Base-by-base conservation (phyloP, 2,329 filamentous ascomycete species). In the Stemphylium beticola region DNA sequence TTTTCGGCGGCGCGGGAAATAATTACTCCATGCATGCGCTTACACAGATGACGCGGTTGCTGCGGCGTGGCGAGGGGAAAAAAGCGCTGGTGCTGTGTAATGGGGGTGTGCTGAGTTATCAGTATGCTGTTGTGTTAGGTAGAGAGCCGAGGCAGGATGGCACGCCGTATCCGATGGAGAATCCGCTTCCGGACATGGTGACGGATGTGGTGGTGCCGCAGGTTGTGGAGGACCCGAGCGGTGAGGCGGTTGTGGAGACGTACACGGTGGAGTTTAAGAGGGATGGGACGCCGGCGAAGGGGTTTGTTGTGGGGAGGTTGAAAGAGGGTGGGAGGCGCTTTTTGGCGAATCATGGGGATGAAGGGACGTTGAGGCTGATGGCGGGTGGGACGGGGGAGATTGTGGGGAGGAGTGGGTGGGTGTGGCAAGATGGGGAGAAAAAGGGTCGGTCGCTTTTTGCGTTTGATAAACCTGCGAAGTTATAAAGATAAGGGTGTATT, bases 1-100 rank as follows among this genome's bases (percentile, higher is more conserved):
- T 83, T 0, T 90, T 90, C 54, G 87, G 87, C 0, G 87, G 87
- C 0, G 87, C 87, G 5, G 87, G 87, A 0, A 90, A 90, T 58
- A 89, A 89, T 49, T 90, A 90, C 55, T 87, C 85, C 0, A 85
- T 89, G 81, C 87, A 90, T 74, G 85, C 74, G 20, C 49, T 76
- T 37, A 74, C 72, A 5, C 71, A 69, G 33, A 70, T 73, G 66
- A 65, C 65, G 77, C 77, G 83, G 76, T 11, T 80, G 50, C 68
- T 89, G 3, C 78, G 85, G 9, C 65, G 67, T 8, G 76, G 77
- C 0, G 77, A 75, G 20, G 77, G 76, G 1, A 76, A 70, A 3
- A 82, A 77, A 12, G 87, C 85, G 2, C 69, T 90, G 0, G 76
- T 89, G 4, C 79, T 89, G 12, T 87, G 86, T 1, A 89, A 89